phyloP scores from a whole-genome alignment of 331 rosid species.

The Cydonia oblonga region DNA sequence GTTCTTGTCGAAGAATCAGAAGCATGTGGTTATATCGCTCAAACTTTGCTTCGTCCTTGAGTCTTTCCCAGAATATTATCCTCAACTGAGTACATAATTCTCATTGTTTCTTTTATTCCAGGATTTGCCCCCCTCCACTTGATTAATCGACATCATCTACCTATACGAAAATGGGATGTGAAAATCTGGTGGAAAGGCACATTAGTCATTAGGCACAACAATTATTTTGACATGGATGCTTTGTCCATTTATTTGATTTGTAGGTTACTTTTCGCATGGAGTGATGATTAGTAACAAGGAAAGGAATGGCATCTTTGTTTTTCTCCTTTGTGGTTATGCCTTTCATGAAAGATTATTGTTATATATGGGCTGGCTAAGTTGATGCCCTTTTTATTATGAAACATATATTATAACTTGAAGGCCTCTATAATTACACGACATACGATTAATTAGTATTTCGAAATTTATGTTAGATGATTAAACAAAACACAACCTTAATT shows the following conservation, averaged over 20 bases:
- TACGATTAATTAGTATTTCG: too few species aligned
- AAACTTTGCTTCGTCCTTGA: neutral
- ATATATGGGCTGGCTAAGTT: conserved; percentile 1
- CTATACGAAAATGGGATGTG: too few species aligned
- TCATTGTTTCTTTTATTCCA: too few species aligned
- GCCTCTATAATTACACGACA: too few species aligned
- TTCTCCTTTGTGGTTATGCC: conserved; percentile 32
- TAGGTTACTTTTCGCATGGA: conserved; percentile 16
- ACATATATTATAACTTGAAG: neutral
- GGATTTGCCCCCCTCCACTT: too few species aligned
- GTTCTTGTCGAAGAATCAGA: neutral
- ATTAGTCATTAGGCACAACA: neutral
- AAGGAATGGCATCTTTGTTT: conserved; percentile 31
- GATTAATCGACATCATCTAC: too few species aligned
- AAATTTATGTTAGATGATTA: too few species aligned
- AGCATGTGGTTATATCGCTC: neutral
- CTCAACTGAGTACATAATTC: too few species aligned
- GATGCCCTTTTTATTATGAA: neutral
- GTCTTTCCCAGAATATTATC: too few species aligned
- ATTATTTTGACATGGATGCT: conserved; percentile 27
- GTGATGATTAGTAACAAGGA: conserved; percentile 29
- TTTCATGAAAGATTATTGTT: conserved; percentile 4
- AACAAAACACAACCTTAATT: too few species aligned
- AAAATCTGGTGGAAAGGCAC: too few species aligned
- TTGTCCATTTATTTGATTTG: conserved; percentile 18